Evolutionary conservation across 495 filamentous ascomycete species (phyloP), one percentile per base, ranked within the genome.

Genomic region (Halenospora varia): DNA sequence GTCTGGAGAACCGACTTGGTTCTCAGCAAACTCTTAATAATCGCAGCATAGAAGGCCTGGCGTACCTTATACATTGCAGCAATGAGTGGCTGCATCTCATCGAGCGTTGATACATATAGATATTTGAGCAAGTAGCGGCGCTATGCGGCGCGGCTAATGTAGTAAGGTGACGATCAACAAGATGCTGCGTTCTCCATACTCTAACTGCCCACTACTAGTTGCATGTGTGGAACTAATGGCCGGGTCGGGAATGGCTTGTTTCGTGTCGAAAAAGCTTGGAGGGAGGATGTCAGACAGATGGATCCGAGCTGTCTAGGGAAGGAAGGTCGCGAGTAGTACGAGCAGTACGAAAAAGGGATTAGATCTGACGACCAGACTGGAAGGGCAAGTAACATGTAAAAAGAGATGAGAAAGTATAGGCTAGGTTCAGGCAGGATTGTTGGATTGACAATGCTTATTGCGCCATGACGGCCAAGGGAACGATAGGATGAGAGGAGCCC

Each of bases 1-100:
- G 75, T 73, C 56, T 77, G 73, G n/a, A 82, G 60, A 53, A 82
- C 66, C 18, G 77, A 77, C 64, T 73, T 76, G 55, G 76, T 77
- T 44, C 78, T 72, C 25, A 80, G 66, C 44, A 81, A 70, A 55
- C 76, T 76, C 70, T 47, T 75, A 75, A 67, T 68, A 29, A 75
- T 61, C 52, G 64, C 61, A 24, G 64, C 61, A 41, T 53, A 61
- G 55, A 64, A 62, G 49, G 59, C 62, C 53, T 64, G 59, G 46
- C 62, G 65, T 57, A 64, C 59, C 59, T 63, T 62, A 46, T 59
- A 40, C 61, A 67, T 64, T 64, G 65, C 62, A 60, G 62, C 41
- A 61, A 64, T 62, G 62, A 67, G 42, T 47, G 65, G 62, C 61
- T 64, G 62, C 65, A 67, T 67, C 45, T 40, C 55, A 60, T 62